A percentile compares a stretch with the other conserved stretches of the same genome.
These are phyloP conservation scores for Neonectria coccinea DNA, from an alignment of 2,329 filamentous ascomycete species.

Conservation along the genomic window DNA sequence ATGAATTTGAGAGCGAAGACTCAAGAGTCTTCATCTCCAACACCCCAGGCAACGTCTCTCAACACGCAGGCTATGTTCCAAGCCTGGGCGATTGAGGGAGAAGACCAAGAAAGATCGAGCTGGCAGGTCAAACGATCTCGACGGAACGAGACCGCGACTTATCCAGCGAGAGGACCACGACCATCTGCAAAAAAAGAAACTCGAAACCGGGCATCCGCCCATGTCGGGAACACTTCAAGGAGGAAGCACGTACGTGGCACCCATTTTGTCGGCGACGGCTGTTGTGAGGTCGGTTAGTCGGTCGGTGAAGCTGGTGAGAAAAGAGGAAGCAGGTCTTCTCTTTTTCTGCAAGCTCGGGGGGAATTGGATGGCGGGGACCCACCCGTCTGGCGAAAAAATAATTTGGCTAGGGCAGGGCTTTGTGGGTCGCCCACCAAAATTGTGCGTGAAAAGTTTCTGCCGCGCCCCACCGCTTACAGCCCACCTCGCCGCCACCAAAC, in stretches of 20 bases:
- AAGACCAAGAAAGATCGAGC: constrained; percentile 80
- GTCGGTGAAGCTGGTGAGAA: constrained; percentile 40
- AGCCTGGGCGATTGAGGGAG: constrained; percentile 67
- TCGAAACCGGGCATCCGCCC: constrained; percentile 62
- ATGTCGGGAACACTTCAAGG: constrained; percentile 51
- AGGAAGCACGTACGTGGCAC: constrained; percentile 66
- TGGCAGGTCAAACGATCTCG: constrained; percentile 63
- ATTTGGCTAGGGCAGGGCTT: constrained; percentile 52
- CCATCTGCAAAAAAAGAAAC: constrained; percentile 70
- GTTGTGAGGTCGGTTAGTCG: constrained; percentile 55
- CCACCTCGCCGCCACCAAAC: constrained; percentile 45
- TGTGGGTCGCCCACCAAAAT: constrained; percentile 39
- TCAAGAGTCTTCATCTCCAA: constrained; percentile 78
- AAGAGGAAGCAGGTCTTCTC: constrained; percentile 23
- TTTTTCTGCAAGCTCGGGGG: constrained; percentile 36
- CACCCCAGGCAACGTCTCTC: constrained; percentile 75
- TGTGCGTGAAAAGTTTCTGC: constrained; percentile 50
- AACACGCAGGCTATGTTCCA: constrained; percentile 60
- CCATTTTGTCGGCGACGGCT: constrained; percentile 58
- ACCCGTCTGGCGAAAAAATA: constrained; percentile 27
- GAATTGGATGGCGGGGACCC: constrained; percentile 18
- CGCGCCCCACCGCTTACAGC: constrained; percentile 51
- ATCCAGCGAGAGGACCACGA: constrained; percentile 87
- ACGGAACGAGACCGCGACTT: constrained; percentile 47
- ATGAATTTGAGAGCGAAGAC: constrained; percentile 82